Conservation (phyloP, 2,329 filamentous ascomycete species). For the Reticulascus tulasneorum region DNA sequence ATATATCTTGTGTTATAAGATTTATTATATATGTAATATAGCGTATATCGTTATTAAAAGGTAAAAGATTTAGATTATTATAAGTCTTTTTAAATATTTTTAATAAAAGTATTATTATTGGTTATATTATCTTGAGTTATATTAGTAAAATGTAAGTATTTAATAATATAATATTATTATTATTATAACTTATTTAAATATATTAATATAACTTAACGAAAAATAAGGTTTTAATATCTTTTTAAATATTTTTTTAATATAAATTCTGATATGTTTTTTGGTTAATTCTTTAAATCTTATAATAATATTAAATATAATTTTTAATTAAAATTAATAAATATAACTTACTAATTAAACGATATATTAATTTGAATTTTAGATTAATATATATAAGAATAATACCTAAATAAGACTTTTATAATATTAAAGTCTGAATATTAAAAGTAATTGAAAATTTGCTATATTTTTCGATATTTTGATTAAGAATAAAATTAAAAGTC, state of each 20-base stretch:
- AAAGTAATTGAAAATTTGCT: too few relatives aligned
- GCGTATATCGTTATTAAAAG: neutral
- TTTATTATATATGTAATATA: neutral
- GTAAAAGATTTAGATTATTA: neutral
- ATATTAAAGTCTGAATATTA: too few relatives aligned
- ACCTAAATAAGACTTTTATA: too few relatives aligned
- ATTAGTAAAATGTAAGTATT: neutral
- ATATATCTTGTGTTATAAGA: neutral
- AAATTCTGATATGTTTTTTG: neutral
- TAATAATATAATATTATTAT: neutral
- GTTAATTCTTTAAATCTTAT: too few relatives aligned
- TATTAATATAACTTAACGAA: neutral
- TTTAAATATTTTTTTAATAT: too few relatives aligned
- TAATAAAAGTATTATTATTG: neutral
- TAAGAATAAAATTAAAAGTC: too few relatives aligned
- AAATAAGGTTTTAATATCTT: neutral
- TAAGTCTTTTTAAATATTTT: neutral
- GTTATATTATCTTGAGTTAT: neutral
- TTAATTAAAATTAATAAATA: neutral
- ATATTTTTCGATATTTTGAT: too few relatives aligned
- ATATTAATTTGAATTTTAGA: neutral
- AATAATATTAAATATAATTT: neutral
- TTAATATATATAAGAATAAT: neutral
- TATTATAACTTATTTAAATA: neutral
- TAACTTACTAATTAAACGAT: neutral